Evolutionary conservation across 352 stramenopile species (phyloP).

Genomic region (Phytophthora agathidicida): DNA sequence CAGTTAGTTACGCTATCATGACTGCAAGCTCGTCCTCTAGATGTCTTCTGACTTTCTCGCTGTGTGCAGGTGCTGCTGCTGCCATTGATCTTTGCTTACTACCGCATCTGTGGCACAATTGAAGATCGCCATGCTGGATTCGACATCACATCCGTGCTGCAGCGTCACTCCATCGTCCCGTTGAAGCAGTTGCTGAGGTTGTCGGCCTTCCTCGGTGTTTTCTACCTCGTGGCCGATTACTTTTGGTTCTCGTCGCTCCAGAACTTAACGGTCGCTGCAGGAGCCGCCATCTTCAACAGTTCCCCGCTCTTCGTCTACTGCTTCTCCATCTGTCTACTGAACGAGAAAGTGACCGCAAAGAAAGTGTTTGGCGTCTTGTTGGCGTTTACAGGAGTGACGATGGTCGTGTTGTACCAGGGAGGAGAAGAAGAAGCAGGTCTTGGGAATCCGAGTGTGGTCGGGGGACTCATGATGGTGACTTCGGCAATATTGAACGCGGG

Average conservation of each 20-base stretch:
- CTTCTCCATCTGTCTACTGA: constrained; percentile 67
- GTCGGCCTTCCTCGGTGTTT: constrained; percentile 47
- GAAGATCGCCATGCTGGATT: constrained; percentile 20
- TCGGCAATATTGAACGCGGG: constrained; percentile 51
- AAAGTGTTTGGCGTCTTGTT: constrained; percentile 53
- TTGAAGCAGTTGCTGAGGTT: constrained; percentile 36
- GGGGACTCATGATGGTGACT: constrained; percentile 51
- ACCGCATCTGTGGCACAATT: constrained; percentile 26
- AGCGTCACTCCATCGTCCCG: constrained; percentile 49
- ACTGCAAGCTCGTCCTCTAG: too few species aligned
- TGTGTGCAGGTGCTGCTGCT: constrained; percentile 17
- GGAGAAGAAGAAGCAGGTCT: constrained; percentile 23
- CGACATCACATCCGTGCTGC: constrained; percentile 25
- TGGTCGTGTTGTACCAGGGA: constrained; percentile 55
- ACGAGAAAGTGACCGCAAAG: constrained; percentile 39
- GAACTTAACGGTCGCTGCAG: constrained; percentile 51
- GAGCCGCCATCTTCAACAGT: constrained; percentile 64
- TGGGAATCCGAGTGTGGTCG: constrained; percentile 38
- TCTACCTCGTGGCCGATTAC: constrained; percentile 52
- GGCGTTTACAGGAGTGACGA: constrained; percentile 51
- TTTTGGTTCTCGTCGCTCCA: constrained; percentile 63
- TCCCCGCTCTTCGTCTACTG: constrained; percentile 72
- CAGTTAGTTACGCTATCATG: constrained; percentile 24
- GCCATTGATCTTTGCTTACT: constrained; percentile 37
- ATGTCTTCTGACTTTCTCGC: too few species aligned